These are phyloP conservation scores for Rubus parviflorus DNA, from an alignment of 306 rosid genomes.

Conservation along the genomic window DNA sequence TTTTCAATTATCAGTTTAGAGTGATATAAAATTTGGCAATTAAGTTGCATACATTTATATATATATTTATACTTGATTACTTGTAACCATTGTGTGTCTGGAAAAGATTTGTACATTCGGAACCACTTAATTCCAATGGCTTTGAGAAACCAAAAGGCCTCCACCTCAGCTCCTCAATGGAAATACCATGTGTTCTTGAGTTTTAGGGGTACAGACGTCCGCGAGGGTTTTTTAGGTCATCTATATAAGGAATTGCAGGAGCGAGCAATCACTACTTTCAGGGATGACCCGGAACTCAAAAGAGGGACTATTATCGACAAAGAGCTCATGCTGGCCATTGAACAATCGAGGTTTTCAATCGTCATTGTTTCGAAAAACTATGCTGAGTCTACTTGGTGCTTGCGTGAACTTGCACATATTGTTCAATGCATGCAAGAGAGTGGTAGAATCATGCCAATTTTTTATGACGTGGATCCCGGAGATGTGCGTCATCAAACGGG, in stretches of 20 bases:
- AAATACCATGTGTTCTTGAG: conserved; percentile 16
- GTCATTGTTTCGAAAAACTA: neutral
- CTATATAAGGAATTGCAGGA: neutral
- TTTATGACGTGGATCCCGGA: conserved; percentile 19
- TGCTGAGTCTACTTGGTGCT: neutral
- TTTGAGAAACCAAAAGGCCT: neutral
- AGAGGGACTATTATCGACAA: neutral
- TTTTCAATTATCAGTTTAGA: too few species aligned
- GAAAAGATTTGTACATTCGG: neutral
- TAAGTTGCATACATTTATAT: too few species aligned
- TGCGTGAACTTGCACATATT: neutral
- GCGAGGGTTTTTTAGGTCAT: neutral
- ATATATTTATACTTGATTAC: neutral
- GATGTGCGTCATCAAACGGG: conserved; percentile 12
- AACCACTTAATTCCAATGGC: neutral
- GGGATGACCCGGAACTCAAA: neutral
- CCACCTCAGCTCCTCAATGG: neutral
- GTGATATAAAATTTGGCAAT: too few species aligned
- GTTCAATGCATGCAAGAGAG: neutral
- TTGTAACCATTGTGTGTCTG: neutral
- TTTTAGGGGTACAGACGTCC: neutral
- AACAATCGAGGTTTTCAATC: neutral
- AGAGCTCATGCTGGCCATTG: neutral
- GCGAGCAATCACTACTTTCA: neutral
- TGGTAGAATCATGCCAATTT: conserved; percentile 3